Conservation (phyloP, 805 yeast genomes). For the Kodamaea kakaduensis region DNA sequence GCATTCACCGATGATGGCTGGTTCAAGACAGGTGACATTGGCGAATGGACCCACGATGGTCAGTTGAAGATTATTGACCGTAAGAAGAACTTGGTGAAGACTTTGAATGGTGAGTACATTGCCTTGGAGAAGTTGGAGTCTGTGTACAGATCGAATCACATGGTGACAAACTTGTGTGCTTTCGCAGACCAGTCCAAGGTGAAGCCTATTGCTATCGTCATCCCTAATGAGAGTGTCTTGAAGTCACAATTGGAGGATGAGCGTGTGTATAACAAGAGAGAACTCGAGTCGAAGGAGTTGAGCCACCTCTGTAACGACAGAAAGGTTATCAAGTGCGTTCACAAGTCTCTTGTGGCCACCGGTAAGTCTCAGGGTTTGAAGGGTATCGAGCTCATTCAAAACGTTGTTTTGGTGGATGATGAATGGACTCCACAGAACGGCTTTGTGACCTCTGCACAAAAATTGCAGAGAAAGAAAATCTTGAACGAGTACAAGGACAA, state of each 20-base stretch:
- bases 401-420: slow-evolving; percentile 71
- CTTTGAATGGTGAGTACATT: slow-evolving; percentile 94
- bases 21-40: slow-evolving; percentile 97
- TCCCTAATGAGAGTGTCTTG: slow-evolving; percentile 71
- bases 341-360: slow-evolving; percentile 60
- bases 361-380: slow-evolving; percentile 76
- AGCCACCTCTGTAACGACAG: slow-evolving; percentile 52
- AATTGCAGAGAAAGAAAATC: slow-evolving; percentile 90
- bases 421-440: slow-evolving; percentile 99
- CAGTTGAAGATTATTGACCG: slow-evolving; percentile 84
- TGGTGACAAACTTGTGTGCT: slow-evolving; percentile 80
- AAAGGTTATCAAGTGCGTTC: slow-evolving; percentile 52
- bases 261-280: slow-evolving; percentile 43
- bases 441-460: slow-evolving; percentile 91
- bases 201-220: slow-evolving; percentile 87
- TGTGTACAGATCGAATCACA: slow-evolving; percentile 76
- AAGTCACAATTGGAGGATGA: slow-evolving; percentile 53
- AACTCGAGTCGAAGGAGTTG: slow-evolving; percentile 41
- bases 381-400: slow-evolving; percentile 82
- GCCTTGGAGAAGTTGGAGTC: slow-evolving; percentile 95
- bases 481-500: slow-evolving; percentile 60
- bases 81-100: slow-evolving; percentile 92
- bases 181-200: slow-evolving; percentile 87
- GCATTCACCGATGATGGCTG: slow-evolving; percentile 82
- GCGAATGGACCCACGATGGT: slow-evolving; percentile 84